These are phyloP conservation scores for Inga laurina DNA, from an alignment of 306 rosid species.

Conservation along the genomic window DNA sequence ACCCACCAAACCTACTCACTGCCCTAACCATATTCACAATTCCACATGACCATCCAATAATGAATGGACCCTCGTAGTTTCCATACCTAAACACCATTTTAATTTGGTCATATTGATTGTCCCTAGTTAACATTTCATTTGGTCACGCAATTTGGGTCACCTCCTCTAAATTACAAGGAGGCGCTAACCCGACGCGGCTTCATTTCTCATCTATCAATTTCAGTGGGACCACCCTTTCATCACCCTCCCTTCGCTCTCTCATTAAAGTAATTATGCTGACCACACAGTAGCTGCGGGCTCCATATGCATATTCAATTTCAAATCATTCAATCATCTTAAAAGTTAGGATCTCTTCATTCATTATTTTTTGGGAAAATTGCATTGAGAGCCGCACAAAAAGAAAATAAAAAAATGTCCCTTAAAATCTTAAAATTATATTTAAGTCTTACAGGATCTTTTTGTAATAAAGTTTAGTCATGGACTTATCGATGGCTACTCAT, in stretches of 20 bases:
- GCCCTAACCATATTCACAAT: background rate
- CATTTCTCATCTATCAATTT: background rate
- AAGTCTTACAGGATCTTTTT: too few relatives aligned
- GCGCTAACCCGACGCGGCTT: background rate
- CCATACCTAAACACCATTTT: background rate
- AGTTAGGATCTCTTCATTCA: background rate
- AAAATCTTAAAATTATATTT: too few relatives aligned
- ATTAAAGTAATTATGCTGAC: background rate
- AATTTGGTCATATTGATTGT: background rate
- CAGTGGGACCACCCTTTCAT: background rate
- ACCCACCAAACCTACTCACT: background rate
- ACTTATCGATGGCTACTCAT: too few relatives aligned
- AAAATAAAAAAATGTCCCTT: too few relatives aligned
- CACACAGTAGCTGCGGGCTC: background rate
- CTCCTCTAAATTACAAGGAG: background rate
- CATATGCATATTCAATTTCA: background rate
- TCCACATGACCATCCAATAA: background rate
- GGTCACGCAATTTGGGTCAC: background rate
- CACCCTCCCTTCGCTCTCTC: background rate
- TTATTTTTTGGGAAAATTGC: too few relatives aligned
- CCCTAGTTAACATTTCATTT: background rate
- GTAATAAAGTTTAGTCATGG: too few relatives aligned
- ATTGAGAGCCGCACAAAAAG: too few relatives aligned
- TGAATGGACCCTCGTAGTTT: too few relatives aligned
- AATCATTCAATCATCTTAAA: too few relatives aligned